A percentile compares a stretch with the other conserved stretches of the same genome.
These are phyloP conservation scores for Pichia sp. DNA, from an alignment of 1,139 yeast species.

Conservation along the genomic window DNA sequence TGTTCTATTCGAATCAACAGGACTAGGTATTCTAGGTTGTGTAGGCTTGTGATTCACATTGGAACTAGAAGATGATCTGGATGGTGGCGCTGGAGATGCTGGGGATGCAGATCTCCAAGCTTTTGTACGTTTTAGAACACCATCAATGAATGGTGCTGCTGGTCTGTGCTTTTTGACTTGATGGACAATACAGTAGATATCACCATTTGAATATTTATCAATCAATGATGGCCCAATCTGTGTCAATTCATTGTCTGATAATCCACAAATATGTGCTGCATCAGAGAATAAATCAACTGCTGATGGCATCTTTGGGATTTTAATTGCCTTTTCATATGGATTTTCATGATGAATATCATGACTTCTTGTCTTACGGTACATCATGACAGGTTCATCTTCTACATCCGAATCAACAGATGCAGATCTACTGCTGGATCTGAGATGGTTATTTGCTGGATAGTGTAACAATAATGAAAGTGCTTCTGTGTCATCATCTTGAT, in stretches of 20 bases:
- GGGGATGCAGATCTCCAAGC: constrained; percentile 12
- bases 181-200: constrained; percentile 9
- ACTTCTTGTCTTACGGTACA: constrained; percentile 8
- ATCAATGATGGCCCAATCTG: constrained; percentile 16
- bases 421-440: neutral
- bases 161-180: constrained; percentile 3
- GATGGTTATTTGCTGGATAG: constrained; percentile 41
- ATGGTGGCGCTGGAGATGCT: neutral
- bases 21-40: neutral
- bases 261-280: constrained; percentile 17
- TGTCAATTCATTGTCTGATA: constrained; percentile 13
- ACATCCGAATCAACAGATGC: constrained; percentile 1
- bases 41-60: too few species aligned
- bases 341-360: neutral
- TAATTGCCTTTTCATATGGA: neutral
- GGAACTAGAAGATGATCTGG: too few species aligned
- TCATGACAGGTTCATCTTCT: constrained; percentile 3
- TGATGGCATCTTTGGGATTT: constrained; percentile 14
- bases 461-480: constrained; percentile 56
- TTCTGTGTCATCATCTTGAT: constrained; percentile 53
- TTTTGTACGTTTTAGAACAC: constrained; percentile 17
- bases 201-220: constrained; percentile 16
- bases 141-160: constrained; percentile 18
- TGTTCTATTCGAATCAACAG: constrained; percentile 30
- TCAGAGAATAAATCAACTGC: constrained; percentile 14